Percentiles rank a stretch among this genome's conserved stretches.
Conservation (phyloP, 495 filamentous ascomycete genomes). For the Penicillium argentinense region DNA sequence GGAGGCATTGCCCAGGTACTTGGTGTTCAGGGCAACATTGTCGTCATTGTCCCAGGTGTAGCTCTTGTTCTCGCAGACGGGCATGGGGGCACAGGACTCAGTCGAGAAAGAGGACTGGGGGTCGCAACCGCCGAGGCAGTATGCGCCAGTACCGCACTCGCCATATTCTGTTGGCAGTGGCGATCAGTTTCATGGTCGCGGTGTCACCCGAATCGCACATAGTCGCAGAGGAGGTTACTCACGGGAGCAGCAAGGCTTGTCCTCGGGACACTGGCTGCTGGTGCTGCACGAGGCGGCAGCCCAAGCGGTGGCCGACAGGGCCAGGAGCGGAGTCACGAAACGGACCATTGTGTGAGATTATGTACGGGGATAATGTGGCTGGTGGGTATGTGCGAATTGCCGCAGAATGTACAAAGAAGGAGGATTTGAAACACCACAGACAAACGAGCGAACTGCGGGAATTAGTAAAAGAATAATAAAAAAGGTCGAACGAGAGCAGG, state of each 20-base stretch:
- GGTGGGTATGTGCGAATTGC: conserved; percentile 11
- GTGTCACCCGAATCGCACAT: too few species aligned
- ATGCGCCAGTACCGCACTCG: conserved; percentile 89
- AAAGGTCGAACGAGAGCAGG: conserved; percentile 7
- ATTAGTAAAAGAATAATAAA: conserved; percentile 12
- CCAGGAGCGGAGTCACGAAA: conserved; percentile 30
- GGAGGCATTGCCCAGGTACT: conserved; percentile 82
- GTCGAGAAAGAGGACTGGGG: conserved; percentile 75
- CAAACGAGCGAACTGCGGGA: conserved; percentile 23
- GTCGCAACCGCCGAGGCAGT: conserved; percentile 95
- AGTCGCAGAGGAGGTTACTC: conserved; percentile 54
- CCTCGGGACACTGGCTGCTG: conserved; percentile 67
- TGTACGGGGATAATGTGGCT: conserved; percentile 13
- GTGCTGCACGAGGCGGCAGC: conserved; percentile 50
- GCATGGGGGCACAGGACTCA: conserved; percentile 83
- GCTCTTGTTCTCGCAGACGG: conserved; percentile 71
- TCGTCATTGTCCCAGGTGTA: conserved; percentile 69
- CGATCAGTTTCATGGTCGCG: too few species aligned
- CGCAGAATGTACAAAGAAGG: conserved; percentile 20
- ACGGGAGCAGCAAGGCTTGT: conserved; percentile 91
- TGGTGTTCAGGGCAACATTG: conserved; percentile 62
- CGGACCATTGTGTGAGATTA: conserved; percentile 34
- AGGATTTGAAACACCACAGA: conserved; percentile 14
- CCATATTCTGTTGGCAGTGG: conserved; percentile 87
- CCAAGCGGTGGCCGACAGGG: conserved; percentile 37